Conservation (phyloP, 148 eudicot genomes). For the Rhododendron mucronatum region DNA sequence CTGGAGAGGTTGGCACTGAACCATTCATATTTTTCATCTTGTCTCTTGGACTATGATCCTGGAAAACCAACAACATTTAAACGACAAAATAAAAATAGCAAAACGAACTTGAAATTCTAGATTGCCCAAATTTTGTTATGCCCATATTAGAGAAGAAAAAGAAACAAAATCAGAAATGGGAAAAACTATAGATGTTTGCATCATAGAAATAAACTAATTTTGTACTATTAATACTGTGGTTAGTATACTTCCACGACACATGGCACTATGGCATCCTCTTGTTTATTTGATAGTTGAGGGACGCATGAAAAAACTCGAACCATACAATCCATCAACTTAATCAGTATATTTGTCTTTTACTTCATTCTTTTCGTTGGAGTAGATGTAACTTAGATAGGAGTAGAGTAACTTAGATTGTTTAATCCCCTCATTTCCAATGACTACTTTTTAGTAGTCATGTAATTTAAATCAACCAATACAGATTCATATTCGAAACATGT, state of each 20-base stretch:
- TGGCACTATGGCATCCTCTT: not conserved
- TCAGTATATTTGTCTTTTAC: not conserved
- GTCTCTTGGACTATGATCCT: slow-evolving; percentile 53
- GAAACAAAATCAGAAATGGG: not conserved
- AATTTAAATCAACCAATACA: not conserved
- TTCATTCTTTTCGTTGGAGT: not conserved
- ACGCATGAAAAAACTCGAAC: not conserved
- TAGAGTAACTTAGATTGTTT: not conserved
- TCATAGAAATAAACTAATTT: not conserved
- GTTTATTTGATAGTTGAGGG: not conserved
- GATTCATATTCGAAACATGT: not conserved
- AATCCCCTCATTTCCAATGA: not conserved
- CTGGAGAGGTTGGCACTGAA: slow-evolving; percentile 27
- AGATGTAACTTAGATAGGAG: not conserved
- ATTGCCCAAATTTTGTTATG: not conserved
- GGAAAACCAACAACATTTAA: not conserved
- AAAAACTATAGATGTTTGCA: not conserved
- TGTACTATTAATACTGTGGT: not conserved
- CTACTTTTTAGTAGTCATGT: not conserved
- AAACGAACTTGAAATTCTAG: not conserved
- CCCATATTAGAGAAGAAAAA: not conserved
- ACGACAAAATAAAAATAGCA: not conserved
- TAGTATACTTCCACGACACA: not conserved
- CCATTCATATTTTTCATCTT: slow-evolving; percentile 19
- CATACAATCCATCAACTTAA: not conserved